phyloP scores from a whole-genome alignment of 148 eudicot species.

The Linanthus parryae region DNA sequence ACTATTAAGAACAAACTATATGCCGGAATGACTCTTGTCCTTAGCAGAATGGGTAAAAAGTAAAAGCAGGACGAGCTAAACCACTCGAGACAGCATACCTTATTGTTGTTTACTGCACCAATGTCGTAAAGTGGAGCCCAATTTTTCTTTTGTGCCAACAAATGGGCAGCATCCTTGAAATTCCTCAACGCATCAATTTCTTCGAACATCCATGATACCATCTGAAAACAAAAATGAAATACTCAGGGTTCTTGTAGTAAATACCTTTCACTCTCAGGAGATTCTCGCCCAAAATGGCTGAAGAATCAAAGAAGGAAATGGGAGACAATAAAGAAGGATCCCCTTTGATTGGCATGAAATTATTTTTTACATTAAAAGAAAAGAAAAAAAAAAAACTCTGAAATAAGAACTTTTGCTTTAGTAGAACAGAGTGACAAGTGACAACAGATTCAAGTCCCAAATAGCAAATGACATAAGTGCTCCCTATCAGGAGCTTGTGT shows the following conservation, averaged over 20 bases:
- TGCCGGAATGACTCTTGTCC: too few relatives aligned
- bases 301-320: background rate
- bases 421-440: too few relatives aligned
- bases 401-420: too few relatives aligned
- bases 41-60: too few relatives aligned
- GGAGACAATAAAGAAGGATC: background rate
- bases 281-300: background rate
- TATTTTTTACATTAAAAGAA: background rate
- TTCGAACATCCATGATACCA: conserved; percentile 96
- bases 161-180: conserved; percentile 64
- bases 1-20: too few relatives aligned
- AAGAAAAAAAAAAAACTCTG: background rate
- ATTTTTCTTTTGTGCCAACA: conserved; percentile 69
- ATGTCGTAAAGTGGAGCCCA: conserved; percentile 84
- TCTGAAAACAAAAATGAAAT: conserved; percentile 32
- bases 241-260: background rate
- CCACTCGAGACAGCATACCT: conserved; percentile 40
- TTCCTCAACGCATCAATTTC: conserved; percentile 65
- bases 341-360: background rate
- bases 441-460: too few relatives aligned
- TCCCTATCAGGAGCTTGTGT: too few relatives aligned
- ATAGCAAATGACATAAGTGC: too few relatives aligned
- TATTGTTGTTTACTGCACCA: conserved; percentile 47
- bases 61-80: too few relatives aligned
- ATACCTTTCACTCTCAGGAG: background rate